Percentiles rank a stretch among this genome's conserved stretches.
These are phyloP conservation scores for Zelopaecilomyces penicillatus DNA, from an alignment of 2,329 filamentous ascomycete genomes.

Conservation along the genomic window DNA sequence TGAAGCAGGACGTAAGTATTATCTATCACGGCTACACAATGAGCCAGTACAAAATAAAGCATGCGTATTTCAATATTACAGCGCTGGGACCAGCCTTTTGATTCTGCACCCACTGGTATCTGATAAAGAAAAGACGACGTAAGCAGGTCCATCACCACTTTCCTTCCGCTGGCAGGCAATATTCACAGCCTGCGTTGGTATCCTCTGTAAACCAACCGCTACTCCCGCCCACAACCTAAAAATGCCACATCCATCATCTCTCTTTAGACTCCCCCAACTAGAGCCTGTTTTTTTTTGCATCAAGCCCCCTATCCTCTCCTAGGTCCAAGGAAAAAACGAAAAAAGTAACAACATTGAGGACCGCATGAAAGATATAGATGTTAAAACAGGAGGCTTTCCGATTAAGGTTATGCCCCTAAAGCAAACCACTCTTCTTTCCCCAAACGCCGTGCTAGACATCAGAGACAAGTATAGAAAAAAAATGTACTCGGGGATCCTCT, in stretches of 20 bases:
- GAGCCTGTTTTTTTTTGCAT: constrained; percentile 1
- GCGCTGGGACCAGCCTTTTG: constrained; percentile 9
- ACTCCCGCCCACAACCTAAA: no score
- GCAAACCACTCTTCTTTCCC: constrained; percentile 9
- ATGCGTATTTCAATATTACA: neutral
- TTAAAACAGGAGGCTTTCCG: neutral
- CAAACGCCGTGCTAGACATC: constrained; percentile 24
- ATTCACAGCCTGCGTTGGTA: no score
- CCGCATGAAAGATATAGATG: neutral
- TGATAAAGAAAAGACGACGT: constrained; percentile 7
- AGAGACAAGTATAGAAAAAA: constrained; percentile 6
- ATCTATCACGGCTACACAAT: no score
- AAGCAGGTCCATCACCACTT: no score
- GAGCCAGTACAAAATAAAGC: no score
- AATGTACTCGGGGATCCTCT: constrained; percentile 4
- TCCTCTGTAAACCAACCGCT: no score
- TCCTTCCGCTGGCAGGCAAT: no score
- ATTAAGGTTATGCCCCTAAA: neutral
- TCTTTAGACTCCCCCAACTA: no score
- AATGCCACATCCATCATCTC: no score
- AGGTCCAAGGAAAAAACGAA: neutral
- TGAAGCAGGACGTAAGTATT: no score
- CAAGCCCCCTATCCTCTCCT: constrained; percentile 2
- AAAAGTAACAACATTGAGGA: neutral
- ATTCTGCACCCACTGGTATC: constrained; percentile 20